These are phyloP conservation scores for Knufia petricola DNA, from an alignment of 2,329 filamentous ascomycete species.

Conservation along the genomic window DNA sequence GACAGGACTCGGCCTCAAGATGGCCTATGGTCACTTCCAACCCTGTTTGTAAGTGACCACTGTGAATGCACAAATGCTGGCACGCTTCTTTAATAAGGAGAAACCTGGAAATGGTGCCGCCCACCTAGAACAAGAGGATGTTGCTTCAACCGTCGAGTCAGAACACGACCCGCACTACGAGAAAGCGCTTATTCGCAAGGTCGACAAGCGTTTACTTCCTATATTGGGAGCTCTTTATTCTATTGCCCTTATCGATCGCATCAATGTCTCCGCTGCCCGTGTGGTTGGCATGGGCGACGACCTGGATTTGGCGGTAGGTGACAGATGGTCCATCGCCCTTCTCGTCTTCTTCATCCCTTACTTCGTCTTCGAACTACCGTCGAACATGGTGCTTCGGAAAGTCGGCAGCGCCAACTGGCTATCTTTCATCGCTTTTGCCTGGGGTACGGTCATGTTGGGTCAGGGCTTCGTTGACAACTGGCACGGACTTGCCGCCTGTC, in stretches of 20 bases:
- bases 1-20: too few species aligned
- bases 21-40: too few species aligned
- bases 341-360: constrained; percentile 23
- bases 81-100: too few species aligned
- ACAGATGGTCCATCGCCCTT: constrained; percentile 41
- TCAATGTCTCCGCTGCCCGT: constrained; percentile 46
- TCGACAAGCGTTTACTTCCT: constrained; percentile 37
- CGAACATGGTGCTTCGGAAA: constrained; percentile 40
- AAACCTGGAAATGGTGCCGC: too few species aligned
- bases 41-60: too few species aligned
- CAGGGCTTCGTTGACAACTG: constrained; percentile 23
- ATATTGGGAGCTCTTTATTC: constrained; percentile 35
- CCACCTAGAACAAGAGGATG: too few species aligned
- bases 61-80: too few species aligned
- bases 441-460: constrained; percentile 31
- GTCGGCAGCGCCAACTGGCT: constrained; percentile 18
- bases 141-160: constrained; percentile 17
- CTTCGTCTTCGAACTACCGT: constrained; percentile 31
- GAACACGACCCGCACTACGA: neutral
- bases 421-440: constrained; percentile 14
- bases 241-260: constrained; percentile 36
- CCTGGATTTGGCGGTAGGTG: constrained; percentile 37
- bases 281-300: constrained; percentile 46
- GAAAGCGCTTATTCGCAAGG: constrained; percentile 29
- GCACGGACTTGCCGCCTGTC: constrained; percentile 18